Conservation (phyloP, 768 basidiomycete species). For the Leccinum longicurvipes region DNA sequence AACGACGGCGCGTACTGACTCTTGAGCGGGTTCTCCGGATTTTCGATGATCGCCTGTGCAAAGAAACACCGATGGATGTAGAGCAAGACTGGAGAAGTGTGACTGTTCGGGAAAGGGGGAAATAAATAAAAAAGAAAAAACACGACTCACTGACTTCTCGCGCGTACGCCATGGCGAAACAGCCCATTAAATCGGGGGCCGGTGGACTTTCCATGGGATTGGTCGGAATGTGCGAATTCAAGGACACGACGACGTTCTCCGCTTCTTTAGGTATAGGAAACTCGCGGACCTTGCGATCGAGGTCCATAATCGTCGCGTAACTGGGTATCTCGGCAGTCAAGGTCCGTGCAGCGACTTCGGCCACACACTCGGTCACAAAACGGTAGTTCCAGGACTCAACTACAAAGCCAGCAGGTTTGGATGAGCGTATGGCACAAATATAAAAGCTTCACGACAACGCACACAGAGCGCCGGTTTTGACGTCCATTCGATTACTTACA, state of each 20-base stretch:
- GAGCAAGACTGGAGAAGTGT: constrained; percentile 44
- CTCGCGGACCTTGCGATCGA: constrained; percentile 65
- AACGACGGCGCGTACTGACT: constrained; percentile 65
- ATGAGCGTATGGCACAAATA: neutral
- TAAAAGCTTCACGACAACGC: constrained; percentile 12
- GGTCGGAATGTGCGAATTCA: constrained; percentile 16
- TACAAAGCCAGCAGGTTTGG: constrained; percentile 21
- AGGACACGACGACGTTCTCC: constrained; percentile 38
- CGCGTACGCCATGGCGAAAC: constrained; percentile 35
- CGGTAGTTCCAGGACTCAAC: constrained; percentile 60
- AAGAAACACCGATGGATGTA: constrained; percentile 68
- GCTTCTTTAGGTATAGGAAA: constrained; percentile 52
- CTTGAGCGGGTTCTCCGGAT: constrained; percentile 62
- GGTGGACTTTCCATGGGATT: constrained; percentile 8
- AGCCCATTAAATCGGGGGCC: constrained; percentile 34
- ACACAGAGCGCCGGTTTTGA: constrained; percentile 27
- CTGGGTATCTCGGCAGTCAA: constrained; percentile 62
- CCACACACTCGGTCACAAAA: constrained; percentile 63
- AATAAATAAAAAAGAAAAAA: neutral
- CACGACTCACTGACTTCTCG: constrained; percentile 35
- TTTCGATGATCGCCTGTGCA: constrained; percentile 67
- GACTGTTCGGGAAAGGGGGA: neutral
- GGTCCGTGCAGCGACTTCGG: constrained; percentile 59
- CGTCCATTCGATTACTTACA: constrained; percentile 13
- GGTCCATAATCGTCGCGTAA: constrained; percentile 61